Base-by-base conservation (phyloP, 2,329 filamentous ascomycete species). In the Penicillium verrucosum region DNA sequence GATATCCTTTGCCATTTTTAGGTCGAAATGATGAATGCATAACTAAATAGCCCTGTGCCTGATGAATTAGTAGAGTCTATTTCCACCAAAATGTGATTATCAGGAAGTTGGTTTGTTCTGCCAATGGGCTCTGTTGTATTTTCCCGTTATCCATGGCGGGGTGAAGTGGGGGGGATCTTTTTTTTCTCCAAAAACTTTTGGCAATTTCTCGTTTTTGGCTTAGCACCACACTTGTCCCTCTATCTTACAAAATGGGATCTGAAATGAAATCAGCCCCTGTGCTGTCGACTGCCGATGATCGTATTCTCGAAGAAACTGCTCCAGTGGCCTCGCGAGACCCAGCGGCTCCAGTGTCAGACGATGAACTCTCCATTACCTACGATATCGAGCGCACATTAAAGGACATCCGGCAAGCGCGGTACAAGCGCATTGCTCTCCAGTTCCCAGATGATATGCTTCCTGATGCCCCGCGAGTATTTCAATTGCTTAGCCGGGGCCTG, bases 401-500 rank as follows among this genome's bases (percentile, higher is more conserved):
- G 36, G 90, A 96, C 73, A 89, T 99, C 45, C 80, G 80, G n/a
- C 75, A 80, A 5, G 88, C 85, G 42, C 81, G 81, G 72, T 96
- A 90, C 83, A 83, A 77, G 60, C 84, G 89, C 49, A 84, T 99
- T 32, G 94, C 92, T 1, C 78, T 99, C n/a, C 94, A 99, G 71
- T 97, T 99, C 65, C 93, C 94, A 0, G 94, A 99, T 75, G 82
- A 88, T 29, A 96, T 97, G 90, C 82, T 99, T 0, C 80, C 84
- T 0, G 92, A 99, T 80, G 90, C 90, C 9, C 88, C 91, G 5
- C 82, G 88, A 56, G 89, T 97, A 0, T 91, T 88, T 55, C 85
- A 87, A 52, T 78, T 85, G 0, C 75, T 96, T 60, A 79, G 78
- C 54, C 75, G 78, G 43, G 82, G 81, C 0, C 68, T 88, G 47